phyloP scores from a whole-genome alignment of 2,329 filamentous ascomycete species.

The Rosellinia necatrix region DNA sequence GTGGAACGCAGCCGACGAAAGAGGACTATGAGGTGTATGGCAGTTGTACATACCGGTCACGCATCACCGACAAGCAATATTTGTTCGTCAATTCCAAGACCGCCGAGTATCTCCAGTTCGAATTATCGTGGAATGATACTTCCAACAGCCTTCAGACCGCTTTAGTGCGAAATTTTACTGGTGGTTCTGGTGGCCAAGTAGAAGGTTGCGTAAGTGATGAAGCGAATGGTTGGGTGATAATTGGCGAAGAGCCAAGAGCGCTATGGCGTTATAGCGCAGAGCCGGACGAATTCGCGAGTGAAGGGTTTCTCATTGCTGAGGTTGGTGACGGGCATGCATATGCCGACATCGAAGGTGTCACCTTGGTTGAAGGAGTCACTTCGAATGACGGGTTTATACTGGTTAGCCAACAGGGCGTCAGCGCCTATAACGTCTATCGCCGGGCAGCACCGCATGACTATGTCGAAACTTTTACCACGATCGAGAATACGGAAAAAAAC shows the following conservation, averaged over 20 bases:
- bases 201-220: conserved; percentile 60
- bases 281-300: conserved; percentile 43
- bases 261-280: conserved; percentile 59
- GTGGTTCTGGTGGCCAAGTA: conserved; percentile 56
- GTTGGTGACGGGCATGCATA: conserved; percentile 54
- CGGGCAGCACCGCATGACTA: conserved; percentile 54
- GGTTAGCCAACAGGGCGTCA: conserved; percentile 58
- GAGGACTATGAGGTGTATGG: conserved; percentile 55
- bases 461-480: conserved; percentile 54
- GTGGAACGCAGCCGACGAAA: conserved; percentile 52
- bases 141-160: conserved; percentile 46
- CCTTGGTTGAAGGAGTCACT: conserved; percentile 51
- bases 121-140: conserved; percentile 49
- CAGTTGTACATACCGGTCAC: conserved; percentile 56
- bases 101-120: conserved; percentile 58
- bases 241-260: conserved; percentile 57
- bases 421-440: conserved; percentile 56
- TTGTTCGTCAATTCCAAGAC: conserved; percentile 61
- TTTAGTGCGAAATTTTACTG: conserved; percentile 56
- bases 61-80: conserved; percentile 52
- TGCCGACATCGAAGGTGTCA: conserved; percentile 60
- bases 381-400: conserved; percentile 54
- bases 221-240: conserved; percentile 53
- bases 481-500: conserved; percentile 45
- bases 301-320: conserved; percentile 45